Evolutionary conservation across 2,329 filamentous ascomycete species (phyloP).

Genomic region (Cadophora gregata): DNA sequence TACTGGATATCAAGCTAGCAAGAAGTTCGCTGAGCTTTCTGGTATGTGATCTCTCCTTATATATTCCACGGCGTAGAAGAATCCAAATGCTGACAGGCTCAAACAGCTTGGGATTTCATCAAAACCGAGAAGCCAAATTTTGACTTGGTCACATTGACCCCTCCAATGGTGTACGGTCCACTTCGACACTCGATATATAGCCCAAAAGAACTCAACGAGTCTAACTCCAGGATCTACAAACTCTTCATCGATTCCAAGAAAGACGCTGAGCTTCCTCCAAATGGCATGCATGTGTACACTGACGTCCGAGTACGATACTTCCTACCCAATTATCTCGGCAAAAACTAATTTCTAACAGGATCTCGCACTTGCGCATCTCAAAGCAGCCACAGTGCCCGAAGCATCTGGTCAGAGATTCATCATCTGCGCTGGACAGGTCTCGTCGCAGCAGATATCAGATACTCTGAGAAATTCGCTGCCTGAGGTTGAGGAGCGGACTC

Average conservation of each 20-base stretch:
- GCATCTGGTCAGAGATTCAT: constrained; percentile 68
- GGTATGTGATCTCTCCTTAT: constrained; percentile 26
- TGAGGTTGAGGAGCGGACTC: constrained; percentile 54
- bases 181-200: constrained; percentile 65
- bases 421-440: constrained; percentile 62
- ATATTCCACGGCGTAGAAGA: neutral
- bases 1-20: constrained; percentile 57
- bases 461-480: constrained; percentile 59
- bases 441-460: constrained; percentile 62
- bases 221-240: constrained; percentile 63
- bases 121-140: constrained; percentile 59
- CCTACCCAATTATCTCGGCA: neutral
- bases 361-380: constrained; percentile 65
- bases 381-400: constrained; percentile 59
- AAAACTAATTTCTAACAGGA: constrained; percentile 54
- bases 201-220: constrained; percentile 70
- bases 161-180: constrained; percentile 66
- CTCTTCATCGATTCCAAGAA: constrained; percentile 59
- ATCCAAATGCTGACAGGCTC: neutral
- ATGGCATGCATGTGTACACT: constrained; percentile 58
- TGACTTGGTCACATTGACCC: constrained; percentile 63
- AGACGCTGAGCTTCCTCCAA: constrained; percentile 52
- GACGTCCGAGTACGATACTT: constrained; percentile 41
- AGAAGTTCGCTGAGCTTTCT: constrained; percentile 69
- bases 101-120: constrained; percentile 66